Percentiles rank a stretch among this genome's conserved stretches.
Evolutionary conservation across 2,329 filamentous ascomycete genomes (phyloP).

Genomic region (Hymenoscyphus occultus): DNA sequence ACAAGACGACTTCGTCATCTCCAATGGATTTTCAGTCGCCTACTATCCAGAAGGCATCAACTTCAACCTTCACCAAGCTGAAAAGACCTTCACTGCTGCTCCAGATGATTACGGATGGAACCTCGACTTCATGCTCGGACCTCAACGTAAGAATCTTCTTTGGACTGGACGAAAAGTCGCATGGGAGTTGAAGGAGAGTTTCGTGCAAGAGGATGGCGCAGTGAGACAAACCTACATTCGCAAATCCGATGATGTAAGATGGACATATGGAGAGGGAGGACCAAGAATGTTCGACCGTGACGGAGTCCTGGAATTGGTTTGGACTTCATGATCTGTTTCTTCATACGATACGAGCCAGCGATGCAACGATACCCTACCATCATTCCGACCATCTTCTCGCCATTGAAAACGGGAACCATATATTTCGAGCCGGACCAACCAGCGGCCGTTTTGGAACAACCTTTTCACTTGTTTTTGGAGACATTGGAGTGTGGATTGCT

Average conservation of each 20-base stretch:
- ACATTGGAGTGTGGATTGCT: background rate
- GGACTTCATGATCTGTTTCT: slow-evolving; percentile 42
- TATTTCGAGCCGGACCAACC: background rate
- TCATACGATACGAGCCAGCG: background rate
- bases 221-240: slow-evolving; percentile 53
- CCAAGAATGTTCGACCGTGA: slow-evolving; percentile 51
- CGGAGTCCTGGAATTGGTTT: slow-evolving; percentile 55
- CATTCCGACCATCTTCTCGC: background rate
- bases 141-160: slow-evolving; percentile 46
- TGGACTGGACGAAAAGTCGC: slow-evolving; percentile 51
- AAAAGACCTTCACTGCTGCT: slow-evolving; percentile 30
- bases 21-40: slow-evolving; percentile 33
- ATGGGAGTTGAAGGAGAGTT: slow-evolving; percentile 53
- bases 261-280: slow-evolving; percentile 45
- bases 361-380: background rate
- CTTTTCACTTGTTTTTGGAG: slow-evolving; percentile 1
- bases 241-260: slow-evolving; percentile 51
- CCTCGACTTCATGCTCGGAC: slow-evolving; percentile 49
- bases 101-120: slow-evolving; percentile 36
- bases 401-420: background rate
- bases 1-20: slow-evolving; percentile 34
- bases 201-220: slow-evolving; percentile 46
- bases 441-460: slow-evolving; percentile 1
- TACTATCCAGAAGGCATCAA: slow-evolving; percentile 34
- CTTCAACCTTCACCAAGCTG: slow-evolving; percentile 34